Base-by-base conservation (phyloP, 78 protist species). In the Dictyostelium brefeldianum region DNA sequence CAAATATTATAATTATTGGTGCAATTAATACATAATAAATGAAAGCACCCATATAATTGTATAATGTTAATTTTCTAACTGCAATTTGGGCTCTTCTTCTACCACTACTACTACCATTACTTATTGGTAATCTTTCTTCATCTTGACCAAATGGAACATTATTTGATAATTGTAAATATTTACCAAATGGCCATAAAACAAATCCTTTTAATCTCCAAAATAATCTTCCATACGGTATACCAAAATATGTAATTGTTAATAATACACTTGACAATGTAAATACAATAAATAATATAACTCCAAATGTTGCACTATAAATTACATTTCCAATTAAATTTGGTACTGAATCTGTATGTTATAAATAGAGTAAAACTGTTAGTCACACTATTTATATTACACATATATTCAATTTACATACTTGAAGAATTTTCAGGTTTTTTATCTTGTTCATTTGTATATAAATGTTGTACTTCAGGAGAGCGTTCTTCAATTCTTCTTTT, bases 111-210 rank as follows among this genome's bases (percentile, higher is more conserved):
- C 64, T 50, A 31, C 31, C 46, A 29, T 29, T 7, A 48, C 75
- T 12, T 7, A 81, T 17, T 46, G 89, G 89, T 50, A 47, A 25
- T 56, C 78, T 80, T 53, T 92, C 90, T 1, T 75, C 82, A 20
- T 62, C 74, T 9, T 31, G 27, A 46, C 56, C 79, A 56, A 82
- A 41, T 10, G 20, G 41, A 46, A 15, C 7, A 46, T 74, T 71
- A 62, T 29, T 62, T 83, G 79, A 59, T n/a, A 71, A 15, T 36
- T 83, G 90, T 5, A 92, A 48, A 54, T 82, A 92, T 20, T 83
- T 92, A 54, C 96, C 91, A 57, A 92, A 92, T 27, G 96, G 96
- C 96, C 96, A 92, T 11, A 92, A 71, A 20, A 92, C 89, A 83
- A 83, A 92, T 27, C 74, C 83, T 18, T 80, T 81, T 27, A 90